Evolutionary conservation across 2,329 filamentous ascomycete species (phyloP), one percentile per base, ranked within the genome.

Genomic region (Hirsutella minnesotensis): DNA sequence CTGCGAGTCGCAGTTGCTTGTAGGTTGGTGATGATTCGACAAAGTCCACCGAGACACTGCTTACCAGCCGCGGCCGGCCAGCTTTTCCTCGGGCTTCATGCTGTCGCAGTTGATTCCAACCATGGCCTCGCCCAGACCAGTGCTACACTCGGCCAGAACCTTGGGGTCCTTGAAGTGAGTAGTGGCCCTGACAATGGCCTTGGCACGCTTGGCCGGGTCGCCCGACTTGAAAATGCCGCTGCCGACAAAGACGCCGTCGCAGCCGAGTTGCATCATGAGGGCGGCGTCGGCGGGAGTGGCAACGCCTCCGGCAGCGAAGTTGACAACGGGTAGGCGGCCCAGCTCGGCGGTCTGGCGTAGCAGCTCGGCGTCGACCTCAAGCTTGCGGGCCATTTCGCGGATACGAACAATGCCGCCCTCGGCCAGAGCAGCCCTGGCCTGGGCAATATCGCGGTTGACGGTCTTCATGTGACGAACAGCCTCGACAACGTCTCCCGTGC

Each of bases 271-370:
- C 92, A 98, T 98, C 90, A 98, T 68, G 46, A 98, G 72, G 2
- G 92, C 92, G 1, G 92, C 92, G 65, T 98, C 92, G 0, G 92
- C 92, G 0, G 92, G 92, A 1, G 92, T 98, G n/a, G 92, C 92
- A n/a, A 98, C 85, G 45, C 92, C 92, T n/a, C 92, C 92, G 3
- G 92, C 92, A 0, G 92, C 92, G 55, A 98, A 96, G 73, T 96
- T 96, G 50, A 98, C 92, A 1, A 96, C 90, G 3, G 92, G 92
- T 43, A 98, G 71, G 40, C 92, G 75, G 36, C 88, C 88, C 50
- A 94, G 73, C 70, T 88, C 79, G 1, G 88, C 90, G 0, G 86
- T 90, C 72, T 95, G 80, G 62, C 81, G 83, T 29, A 98, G 75
- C 47, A 98, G 71, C 9, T 79, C 77, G 45, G 79, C 86, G 44